These are phyloP conservation scores for Pyrus bretschneideri DNA, from an alignment of 306 rosid species.

Conservation along the genomic window DNA sequence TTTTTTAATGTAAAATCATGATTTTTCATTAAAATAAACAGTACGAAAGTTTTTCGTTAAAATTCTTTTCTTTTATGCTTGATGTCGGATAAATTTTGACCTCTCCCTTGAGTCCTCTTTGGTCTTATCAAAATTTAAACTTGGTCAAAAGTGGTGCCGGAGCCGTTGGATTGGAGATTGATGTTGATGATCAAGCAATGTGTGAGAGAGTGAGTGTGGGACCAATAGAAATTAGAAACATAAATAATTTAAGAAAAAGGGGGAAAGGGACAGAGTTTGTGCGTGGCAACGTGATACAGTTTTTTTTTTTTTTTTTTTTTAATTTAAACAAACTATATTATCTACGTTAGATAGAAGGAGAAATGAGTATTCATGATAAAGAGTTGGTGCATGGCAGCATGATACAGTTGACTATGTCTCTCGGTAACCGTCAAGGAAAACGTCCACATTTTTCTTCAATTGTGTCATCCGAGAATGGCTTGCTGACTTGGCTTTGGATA, in stretches of 20 bases:
- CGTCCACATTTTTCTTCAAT: background rate
- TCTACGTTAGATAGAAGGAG: too few relatives aligned
- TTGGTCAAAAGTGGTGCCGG: background rate
- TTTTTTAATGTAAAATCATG: too few relatives aligned
- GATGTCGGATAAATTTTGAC: slow-evolving; percentile 4
- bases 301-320: too few relatives aligned
- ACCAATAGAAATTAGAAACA: background rate
- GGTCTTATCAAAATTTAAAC: background rate
- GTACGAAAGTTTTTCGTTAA: too few relatives aligned
- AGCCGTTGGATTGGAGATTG: slow-evolving; percentile 8
- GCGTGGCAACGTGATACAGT: too few relatives aligned
- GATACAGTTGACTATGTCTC: slow-evolving; percentile 29
- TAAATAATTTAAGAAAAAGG: background rate
- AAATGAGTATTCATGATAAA: background rate
- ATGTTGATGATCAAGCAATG: background rate
- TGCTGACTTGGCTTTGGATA: background rate
- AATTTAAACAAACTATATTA: too few relatives aligned
- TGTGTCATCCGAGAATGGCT: background rate
- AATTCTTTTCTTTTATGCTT: background rate
- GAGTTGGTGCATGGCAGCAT: slow-evolving; percentile 21
- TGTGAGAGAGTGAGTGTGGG: background rate
- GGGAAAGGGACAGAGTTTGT: background rate
- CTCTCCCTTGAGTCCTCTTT: background rate
- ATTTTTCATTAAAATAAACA: too few relatives aligned
- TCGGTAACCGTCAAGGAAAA: background rate